Evolutionary conservation across 1,284 basidiomycete genomes (phyloP).

Genomic region (Boletus semigastroideus): DNA sequence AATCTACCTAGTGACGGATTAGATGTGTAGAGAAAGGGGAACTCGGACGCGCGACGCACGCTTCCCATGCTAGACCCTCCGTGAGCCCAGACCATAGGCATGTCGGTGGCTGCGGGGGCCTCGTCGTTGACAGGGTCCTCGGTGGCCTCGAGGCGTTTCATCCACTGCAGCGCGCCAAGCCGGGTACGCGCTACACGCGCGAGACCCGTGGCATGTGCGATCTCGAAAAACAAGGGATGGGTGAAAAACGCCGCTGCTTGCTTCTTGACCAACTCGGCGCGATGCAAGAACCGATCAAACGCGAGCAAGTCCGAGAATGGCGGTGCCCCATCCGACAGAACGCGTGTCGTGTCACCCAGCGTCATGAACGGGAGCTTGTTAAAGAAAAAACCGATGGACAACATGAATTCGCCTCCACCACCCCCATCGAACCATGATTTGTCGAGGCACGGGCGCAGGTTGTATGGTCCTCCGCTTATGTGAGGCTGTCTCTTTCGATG

Average conservation of each 20-base stretch:
- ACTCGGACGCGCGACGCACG: not conserved
- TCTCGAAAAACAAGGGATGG: slow-evolving; percentile 52
- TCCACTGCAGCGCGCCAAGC: slow-evolving; percentile 17
- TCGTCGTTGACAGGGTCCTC: not conserved
- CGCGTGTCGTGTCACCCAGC: slow-evolving; percentile 27
- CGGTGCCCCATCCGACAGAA: slow-evolving; percentile 39
- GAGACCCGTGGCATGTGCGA: slow-evolving; percentile 33
- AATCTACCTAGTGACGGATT: not conserved
- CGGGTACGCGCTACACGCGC: slow-evolving; percentile 28
- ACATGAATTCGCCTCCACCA: slow-evolving; percentile 44
- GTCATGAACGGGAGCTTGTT: slow-evolving; percentile 54
- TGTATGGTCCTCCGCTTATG: slow-evolving; percentile 46
- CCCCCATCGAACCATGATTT: slow-evolving; percentile 45
- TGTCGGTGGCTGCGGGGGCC: slow-evolving; percentile 4
- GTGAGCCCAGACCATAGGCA: slow-evolving; percentile 13
- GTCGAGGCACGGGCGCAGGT: slow-evolving; percentile 53
- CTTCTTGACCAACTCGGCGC: slow-evolving; percentile 39
- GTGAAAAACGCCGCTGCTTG: slow-evolving; percentile 33
- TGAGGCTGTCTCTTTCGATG: slow-evolving; percentile 50
- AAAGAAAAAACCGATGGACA: slow-evolving; percentile 46
- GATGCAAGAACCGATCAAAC: slow-evolving; percentile 44
- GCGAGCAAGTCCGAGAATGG: slow-evolving; percentile 43
- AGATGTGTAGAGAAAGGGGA: not conserved
- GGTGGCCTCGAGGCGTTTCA: not conserved
- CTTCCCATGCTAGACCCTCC: slow-evolving; percentile 9